A percentile compares a stretch with the other conserved stretches of the same genome.
phyloP scores from a whole-genome alignment of 371 early-diverging fungal species.

The Haplosporangium sp. region DNA sequence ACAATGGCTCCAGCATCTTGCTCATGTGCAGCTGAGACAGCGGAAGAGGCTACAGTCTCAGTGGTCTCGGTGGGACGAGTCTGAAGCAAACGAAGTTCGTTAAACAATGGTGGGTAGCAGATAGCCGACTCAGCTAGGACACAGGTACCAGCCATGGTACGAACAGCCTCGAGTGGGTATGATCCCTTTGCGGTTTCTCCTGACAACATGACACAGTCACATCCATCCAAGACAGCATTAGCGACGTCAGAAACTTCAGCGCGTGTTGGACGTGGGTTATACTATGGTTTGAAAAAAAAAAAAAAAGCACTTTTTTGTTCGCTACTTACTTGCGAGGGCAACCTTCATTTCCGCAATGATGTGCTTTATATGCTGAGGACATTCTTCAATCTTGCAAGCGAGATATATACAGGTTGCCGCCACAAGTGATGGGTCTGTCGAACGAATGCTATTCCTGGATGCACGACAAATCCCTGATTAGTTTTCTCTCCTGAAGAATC shows the following conservation, averaged over 20 bases:
- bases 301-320: too few species aligned
- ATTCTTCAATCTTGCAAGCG: conserved; percentile 92
- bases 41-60: conserved; percentile 95
- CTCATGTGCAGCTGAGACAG: conserved; percentile 90
- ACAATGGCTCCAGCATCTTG: conserved; percentile 91
- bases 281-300: conserved; percentile 47
- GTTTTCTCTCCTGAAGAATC: not conserved
- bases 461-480: conserved; percentile 1
- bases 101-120: conserved; percentile 83
- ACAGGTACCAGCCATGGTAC: conserved; percentile 84
- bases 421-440: conserved; percentile 84
- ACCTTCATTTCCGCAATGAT: conserved; percentile 78
- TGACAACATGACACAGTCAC: conserved; percentile 99
- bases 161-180: conserved; percentile 83
- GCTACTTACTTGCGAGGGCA: conserved; percentile 66
- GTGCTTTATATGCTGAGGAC: conserved; percentile 86
- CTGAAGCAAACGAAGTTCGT: conserved; percentile 83
- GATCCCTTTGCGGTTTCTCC: conserved; percentile 97
- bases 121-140: conserved; percentile 81
- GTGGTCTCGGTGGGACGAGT: conserved; percentile 83
- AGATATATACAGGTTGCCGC: conserved; percentile 85
- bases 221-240: conserved; percentile 97
- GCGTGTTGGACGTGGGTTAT: conserved; percentile 96
- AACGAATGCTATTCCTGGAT: conserved; percentile 73
- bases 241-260: conserved; percentile 99